phyloP scores from a whole-genome alignment of 768 basidiomycete genomes.

The Daedaleopsis nitida region DNA sequence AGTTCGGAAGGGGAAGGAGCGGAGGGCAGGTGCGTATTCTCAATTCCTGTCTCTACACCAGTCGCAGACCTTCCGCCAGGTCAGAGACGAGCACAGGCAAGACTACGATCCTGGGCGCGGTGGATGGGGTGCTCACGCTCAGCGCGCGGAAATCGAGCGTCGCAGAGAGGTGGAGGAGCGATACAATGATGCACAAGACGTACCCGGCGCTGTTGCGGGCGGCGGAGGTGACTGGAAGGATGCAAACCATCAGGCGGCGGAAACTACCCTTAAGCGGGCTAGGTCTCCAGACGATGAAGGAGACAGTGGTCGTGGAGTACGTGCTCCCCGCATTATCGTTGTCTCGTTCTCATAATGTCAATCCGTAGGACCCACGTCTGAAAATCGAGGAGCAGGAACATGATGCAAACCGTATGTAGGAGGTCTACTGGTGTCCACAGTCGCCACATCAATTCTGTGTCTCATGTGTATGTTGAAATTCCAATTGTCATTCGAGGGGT shows the following conservation, averaged over 20 bases:
- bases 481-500: no score
- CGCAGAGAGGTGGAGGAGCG: constrained; percentile 84
- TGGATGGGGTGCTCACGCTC: constrained; percentile 90
- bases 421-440: not conserved
- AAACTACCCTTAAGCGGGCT: constrained; percentile 60
- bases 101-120: constrained; percentile 98
- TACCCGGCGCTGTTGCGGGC: constrained; percentile 77
- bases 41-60: not conserved
- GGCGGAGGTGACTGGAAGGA: constrained; percentile 90
- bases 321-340: constrained; percentile 27
- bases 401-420: constrained; percentile 68
- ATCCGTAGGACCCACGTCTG: constrained; percentile 54
- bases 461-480: not conserved
- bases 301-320: constrained; percentile 56
- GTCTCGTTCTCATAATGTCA: constrained; percentile 13
- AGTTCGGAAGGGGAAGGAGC: constrained; percentile 96
- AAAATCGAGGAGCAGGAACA: constrained; percentile 62
- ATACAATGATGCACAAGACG: constrained; percentile 79
- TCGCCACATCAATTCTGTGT: not conserved
- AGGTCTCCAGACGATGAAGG: constrained; percentile 81
- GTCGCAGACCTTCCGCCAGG: constrained; percentile 32
- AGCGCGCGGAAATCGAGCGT: constrained; percentile 70
- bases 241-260: constrained; percentile 42
- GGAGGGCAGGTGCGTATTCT: constrained; percentile 74
- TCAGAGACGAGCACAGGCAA: constrained; percentile 94